Evolutionary conservation across 768 basidiomycete genomes (phyloP).

Genomic region (Pleurotus ostreatus): DNA sequence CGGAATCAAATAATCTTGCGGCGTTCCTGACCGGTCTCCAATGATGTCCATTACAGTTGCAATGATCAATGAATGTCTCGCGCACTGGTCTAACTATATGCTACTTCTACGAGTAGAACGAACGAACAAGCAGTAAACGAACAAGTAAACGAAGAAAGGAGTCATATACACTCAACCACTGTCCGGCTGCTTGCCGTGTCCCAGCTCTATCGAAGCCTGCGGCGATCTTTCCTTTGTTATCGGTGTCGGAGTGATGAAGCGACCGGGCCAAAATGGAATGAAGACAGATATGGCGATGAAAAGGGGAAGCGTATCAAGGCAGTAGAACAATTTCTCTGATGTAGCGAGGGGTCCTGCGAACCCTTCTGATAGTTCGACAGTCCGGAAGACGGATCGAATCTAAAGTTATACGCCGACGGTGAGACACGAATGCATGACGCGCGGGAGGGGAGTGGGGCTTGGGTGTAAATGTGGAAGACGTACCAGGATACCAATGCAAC

Average conservation of each 20-base stretch:
- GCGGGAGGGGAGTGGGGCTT: background rate
- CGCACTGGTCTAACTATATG: too few species aligned
- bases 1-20: slow-evolving; percentile 37
- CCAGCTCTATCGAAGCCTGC: background rate
- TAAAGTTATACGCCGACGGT: slow-evolving; percentile 16
- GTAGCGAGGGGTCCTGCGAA: slow-evolving; percentile 52
- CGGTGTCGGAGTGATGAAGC: slow-evolving; percentile 32
- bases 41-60: slow-evolving; percentile 10
- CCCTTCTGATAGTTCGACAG: slow-evolving; percentile 61
- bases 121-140: too few species aligned
- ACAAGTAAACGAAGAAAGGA: slow-evolving; percentile 7
- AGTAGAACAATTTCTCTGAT: slow-evolving; percentile 62
- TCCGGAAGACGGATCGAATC: slow-evolving; percentile 63
- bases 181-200: background rate
- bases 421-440: background rate
- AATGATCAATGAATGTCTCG: too few species aligned
- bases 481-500: slow-evolving; percentile 63
- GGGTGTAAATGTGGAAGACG: slow-evolving; percentile 14
- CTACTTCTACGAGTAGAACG: too few species aligned
- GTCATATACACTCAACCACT: background rate
- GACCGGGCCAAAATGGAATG: slow-evolving; percentile 61
- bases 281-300: slow-evolving; percentile 57
- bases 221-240: background rate
- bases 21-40: slow-evolving; percentile 47
- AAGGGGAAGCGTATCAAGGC: slow-evolving; percentile 60